Evolutionary conservation across 2,329 filamentous ascomycete genomes (phyloP), one percentile per base, ranked within the genome.

Genomic region (Aspergillus sp.): DNA sequence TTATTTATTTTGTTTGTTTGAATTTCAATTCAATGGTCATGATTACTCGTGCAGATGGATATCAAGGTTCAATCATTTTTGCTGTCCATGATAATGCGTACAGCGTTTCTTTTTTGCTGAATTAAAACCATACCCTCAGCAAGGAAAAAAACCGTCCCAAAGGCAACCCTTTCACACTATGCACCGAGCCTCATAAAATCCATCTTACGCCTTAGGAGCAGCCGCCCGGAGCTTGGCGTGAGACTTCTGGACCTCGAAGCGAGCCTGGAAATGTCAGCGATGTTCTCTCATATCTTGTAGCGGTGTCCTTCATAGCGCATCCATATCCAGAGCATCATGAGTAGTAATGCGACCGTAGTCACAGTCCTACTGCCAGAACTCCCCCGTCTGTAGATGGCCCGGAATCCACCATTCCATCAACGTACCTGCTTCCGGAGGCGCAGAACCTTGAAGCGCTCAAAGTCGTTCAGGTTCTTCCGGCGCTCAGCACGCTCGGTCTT

Each of bases 401-500:
- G 26, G 16, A 16, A 45, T 30, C 43, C 11, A n/a, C 22, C 13
- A 43, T 30, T 36, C 49, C 44, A 44, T 6, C 45, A 40, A 81
- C 83, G 65, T 75, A 92, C 90, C 88, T 96, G 92, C 87, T 99
- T 99, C 88, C 93, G 95, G 81, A 97, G 84, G 79, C 93, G 88
- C 86, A 97, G 84, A 71, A 97, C 94, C 89, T 99, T 96, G 90
- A 97, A 99, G 78, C 94, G 88, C 84, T 99, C 94, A 76, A 99
- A 99, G 85, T 99, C 94, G 79, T 87, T 95, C 66, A 99, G 83
- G 72, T 85, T 85, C 82, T 88, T 88, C 83, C 94, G 89, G 82
- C 90, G 88, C 79, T 89, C 83, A 70, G 84, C 83, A 80, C 90
- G 88, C 67, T 86, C 85, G 74, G 89, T 86, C 85, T 90, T 92